Conservation (phyloP, 75 land plant species). For the Chamaecyparis obtusa region DNA sequence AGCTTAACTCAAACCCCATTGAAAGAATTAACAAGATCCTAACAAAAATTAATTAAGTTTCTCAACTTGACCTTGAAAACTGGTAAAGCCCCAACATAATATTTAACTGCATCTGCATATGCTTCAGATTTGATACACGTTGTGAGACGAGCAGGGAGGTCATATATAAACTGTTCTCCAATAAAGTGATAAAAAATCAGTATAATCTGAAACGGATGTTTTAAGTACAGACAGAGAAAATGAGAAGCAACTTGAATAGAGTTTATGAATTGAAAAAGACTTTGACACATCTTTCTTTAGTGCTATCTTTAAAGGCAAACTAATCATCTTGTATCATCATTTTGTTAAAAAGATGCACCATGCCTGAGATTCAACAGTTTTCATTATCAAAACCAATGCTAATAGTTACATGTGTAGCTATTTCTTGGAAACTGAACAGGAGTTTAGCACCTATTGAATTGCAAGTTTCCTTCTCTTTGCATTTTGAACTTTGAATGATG, state of each 20-base stretch:
- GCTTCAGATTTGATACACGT: slow-evolving; percentile 87
- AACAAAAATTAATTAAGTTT: background rate
- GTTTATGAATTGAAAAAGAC: background rate
- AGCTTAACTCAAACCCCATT: background rate
- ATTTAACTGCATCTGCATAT: slow-evolving; percentile 90
- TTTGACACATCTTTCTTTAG: background rate
- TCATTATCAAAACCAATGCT: background rate
- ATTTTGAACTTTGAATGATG: background rate
- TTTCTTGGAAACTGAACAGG: background rate
- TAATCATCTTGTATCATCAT: background rate
- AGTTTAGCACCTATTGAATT: background rate
- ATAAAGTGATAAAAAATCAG: slow-evolving; percentile 13
- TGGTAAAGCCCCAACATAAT: slow-evolving; percentile 86
- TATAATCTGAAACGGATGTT: background rate
- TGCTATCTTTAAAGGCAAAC: background rate
- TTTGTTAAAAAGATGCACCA: background rate
- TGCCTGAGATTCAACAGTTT: background rate
- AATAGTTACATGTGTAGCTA: background rate
- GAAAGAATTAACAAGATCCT: slow-evolving; percentile 1
- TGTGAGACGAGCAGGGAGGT: slow-evolving; percentile 78
- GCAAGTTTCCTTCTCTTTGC: background rate
- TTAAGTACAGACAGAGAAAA: background rate
- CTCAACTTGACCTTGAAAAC: slow-evolving; percentile 67
- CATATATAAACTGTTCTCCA: slow-evolving; percentile 87
- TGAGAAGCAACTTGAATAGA: background rate